Percentiles rank a stretch among this genome's conserved stretches.
Conservation (phyloP, 2,329 filamentous ascomycete genomes). For the Exophiala sideris region DNA sequence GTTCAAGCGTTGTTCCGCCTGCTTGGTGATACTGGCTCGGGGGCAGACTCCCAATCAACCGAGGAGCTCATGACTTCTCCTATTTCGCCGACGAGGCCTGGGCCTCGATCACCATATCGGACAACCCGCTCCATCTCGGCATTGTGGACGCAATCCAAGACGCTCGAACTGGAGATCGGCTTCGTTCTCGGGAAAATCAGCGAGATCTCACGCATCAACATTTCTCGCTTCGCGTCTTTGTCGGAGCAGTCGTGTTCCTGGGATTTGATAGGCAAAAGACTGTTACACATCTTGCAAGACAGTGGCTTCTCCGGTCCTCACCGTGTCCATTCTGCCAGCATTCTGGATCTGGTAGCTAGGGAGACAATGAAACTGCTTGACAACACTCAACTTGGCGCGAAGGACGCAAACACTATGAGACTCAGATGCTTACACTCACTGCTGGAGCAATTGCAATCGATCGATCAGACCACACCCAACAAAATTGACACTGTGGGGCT, state of each 20-base stretch:
- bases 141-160: constrained; percentile 38
- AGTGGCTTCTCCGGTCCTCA: constrained; percentile 37
- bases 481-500: constrained; percentile 12
- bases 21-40: constrained; percentile 25
- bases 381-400: constrained; percentile 31
- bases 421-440: constrained; percentile 20
- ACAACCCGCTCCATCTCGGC: constrained; percentile 41
- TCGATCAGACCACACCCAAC: constrained; percentile 1
- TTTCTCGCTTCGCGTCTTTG: constrained; percentile 68
- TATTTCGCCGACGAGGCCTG: constrained; percentile 42
- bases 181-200: constrained; percentile 69
- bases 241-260: constrained; percentile 70
- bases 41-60: constrained; percentile 41
- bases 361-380: constrained; percentile 42
- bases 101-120: constrained; percentile 35
- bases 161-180: constrained; percentile 43
- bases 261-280: constrained; percentile 59
- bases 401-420: constrained; percentile 20
- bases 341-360: constrained; percentile 49
- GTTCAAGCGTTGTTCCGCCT: constrained; percentile 22
- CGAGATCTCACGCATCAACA: constrained; percentile 70
- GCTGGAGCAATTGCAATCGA: constrained; percentile 17
- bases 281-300: constrained; percentile 47
- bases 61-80: constrained; percentile 7
- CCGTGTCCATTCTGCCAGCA: constrained; percentile 57